A percentile compares a stretch with the other conserved stretches of the same genome.
Conservation (phyloP, 331 rosid species). For the Spiraea crenata region DNA sequence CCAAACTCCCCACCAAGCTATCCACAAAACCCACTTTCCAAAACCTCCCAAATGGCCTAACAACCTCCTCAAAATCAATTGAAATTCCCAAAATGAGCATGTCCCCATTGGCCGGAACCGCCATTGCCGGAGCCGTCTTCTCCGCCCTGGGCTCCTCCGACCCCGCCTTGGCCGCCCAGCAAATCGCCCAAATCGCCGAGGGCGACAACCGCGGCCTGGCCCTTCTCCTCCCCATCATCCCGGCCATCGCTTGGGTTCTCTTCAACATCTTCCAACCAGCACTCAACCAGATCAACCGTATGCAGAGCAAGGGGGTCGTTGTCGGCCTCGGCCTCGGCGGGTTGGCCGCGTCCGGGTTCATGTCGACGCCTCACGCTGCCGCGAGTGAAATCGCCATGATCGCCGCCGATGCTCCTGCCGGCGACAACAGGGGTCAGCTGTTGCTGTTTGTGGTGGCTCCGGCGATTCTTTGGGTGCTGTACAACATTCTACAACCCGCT, state of each 20-base stretch:
- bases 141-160: conserved; percentile 55
- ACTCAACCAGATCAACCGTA: conserved; percentile 75
- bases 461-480: conserved; percentile 79
- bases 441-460: conserved; percentile 77
- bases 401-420: conserved; percentile 46
- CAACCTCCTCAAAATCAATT: conserved; percentile 26
- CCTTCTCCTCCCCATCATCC: conserved; percentile 62
- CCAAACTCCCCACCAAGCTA: conserved; percentile 42
- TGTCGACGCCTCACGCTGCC: conserved; percentile 46
- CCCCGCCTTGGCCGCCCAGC: conserved; percentile 80
- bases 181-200: conserved; percentile 67
- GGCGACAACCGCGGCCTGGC: conserved; percentile 89
- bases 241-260: conserved; percentile 87
- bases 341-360: conserved; percentile 50
- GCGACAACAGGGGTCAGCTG: conserved; percentile 69
- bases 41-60: conserved; percentile 57
- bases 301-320: conserved; percentile 64
- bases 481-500: conserved; percentile 85
- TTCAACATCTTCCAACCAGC: conserved; percentile 91
- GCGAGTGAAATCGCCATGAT: conserved; percentile 55
- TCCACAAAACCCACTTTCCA: conserved; percentile 47
- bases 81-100: conserved; percentile 25
- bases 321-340: conserved; percentile 79
- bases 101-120: conserved; percentile 48
- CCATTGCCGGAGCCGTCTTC: conserved; percentile 78